phyloP scores from a whole-genome alignment of 108 stramenopile species.

The Nitzschia putrida region DNA sequence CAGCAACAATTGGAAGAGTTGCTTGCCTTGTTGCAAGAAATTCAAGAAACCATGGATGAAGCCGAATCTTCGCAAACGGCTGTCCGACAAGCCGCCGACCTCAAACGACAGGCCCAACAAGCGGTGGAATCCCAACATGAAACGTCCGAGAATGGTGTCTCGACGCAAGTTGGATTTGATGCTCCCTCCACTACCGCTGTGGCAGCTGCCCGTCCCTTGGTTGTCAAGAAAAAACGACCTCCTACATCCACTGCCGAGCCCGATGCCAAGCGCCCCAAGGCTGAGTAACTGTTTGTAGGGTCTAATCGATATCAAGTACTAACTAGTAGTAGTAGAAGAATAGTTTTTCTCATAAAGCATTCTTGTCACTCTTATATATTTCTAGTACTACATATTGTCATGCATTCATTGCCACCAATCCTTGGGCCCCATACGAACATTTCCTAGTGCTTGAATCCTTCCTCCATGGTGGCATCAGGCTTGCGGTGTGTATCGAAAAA shows the following conservation, averaged over 20 bases:
- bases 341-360: no score
- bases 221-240: slow-evolving; percentile 41
- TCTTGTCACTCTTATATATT: no score
- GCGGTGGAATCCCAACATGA: not conserved
- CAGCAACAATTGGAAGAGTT: slow-evolving; percentile 16
- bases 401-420: no score
- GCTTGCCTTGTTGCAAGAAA: slow-evolving; percentile 75
- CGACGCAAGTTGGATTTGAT: slow-evolving; percentile 40
- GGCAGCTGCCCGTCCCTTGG: slow-evolving; percentile 31
- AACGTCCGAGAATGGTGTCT: slow-evolving; percentile 17
- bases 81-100: slow-evolving; percentile 50
- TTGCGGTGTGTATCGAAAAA: slow-evolving; percentile 21
- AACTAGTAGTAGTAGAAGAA: no score
- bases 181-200: slow-evolving; percentile 10
- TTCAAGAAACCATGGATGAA: slow-evolving; percentile 83
- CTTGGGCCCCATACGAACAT: no score
- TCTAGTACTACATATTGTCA: no score
- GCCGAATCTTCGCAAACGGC: slow-evolving; percentile 60
- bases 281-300: slow-evolving; percentile 6
- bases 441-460: no score
- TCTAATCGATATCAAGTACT: no score
- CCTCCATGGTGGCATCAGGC: not conserved
- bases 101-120: slow-evolving; percentile 34
- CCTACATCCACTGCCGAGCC: not conserved
- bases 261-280: slow-evolving; percentile 18